Evolutionary conservation across 495 filamentous ascomycete genomes (phyloP).

Genomic region (Aspergillus kassunensis): DNA sequence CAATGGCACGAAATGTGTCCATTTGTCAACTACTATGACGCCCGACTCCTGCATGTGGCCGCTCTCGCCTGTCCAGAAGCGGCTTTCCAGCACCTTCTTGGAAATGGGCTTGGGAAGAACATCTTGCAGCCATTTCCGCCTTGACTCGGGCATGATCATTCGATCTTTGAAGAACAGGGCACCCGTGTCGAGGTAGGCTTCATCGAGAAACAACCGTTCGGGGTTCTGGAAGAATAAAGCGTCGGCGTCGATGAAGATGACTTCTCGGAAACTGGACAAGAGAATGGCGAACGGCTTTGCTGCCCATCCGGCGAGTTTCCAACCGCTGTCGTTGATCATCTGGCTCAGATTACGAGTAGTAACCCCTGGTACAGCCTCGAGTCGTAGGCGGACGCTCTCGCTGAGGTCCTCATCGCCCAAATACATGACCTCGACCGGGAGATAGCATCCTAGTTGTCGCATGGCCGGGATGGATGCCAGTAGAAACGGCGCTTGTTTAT

Average conservation of each 20-base stretch:
- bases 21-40: conserved; percentile 27
- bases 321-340: conserved; percentile 22
- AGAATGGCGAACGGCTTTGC: conserved; percentile 46
- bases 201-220: conserved; percentile 32
- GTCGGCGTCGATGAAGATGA: conserved; percentile 51
- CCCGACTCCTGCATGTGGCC: conserved; percentile 30
- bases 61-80: conserved; percentile 24
- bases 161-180: conserved; percentile 41
- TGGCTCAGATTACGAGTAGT: conserved; percentile 19
- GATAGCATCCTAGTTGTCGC: conserved; percentile 26
- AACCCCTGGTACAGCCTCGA: conserved; percentile 17
- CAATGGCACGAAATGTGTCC: conserved; percentile 23
- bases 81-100: conserved; percentile 10
- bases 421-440: conserved; percentile 39
- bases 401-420: conserved; percentile 31
- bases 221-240: conserved; percentile 40
- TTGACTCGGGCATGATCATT: conserved; percentile 21
- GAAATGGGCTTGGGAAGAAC: conserved; percentile 21
- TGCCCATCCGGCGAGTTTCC: conserved; percentile 23
- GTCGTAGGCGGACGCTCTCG: conserved; percentile 13
- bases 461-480: conserved; percentile 30
- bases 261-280: conserved; percentile 43
- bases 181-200: conserved; percentile 26
- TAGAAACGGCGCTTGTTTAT: conserved; percentile 26
- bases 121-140: conserved; percentile 19